Base-by-base conservation (phyloP, 805 yeast species). In the Starmerella scarabaei region DNA sequence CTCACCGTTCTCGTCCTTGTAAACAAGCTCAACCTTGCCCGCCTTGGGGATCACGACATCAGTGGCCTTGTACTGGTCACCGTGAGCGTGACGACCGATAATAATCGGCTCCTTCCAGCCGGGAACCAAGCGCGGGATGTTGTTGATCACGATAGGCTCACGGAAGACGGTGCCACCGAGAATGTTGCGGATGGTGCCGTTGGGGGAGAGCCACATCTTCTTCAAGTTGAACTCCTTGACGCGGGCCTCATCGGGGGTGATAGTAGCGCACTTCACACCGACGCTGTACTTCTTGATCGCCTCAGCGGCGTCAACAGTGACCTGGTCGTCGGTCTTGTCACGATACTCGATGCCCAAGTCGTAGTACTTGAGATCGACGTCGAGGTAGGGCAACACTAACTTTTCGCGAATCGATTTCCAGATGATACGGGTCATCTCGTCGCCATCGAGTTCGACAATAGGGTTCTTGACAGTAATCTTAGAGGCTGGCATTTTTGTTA, bases 121-220 rank as follows among this genome's bases (percentile, higher is more conserved):
- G 33, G 93, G 83, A 17, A 88, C 79, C 46, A 85, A 69, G 51
- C 94, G 69, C 41, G 97, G 97, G 54, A 88, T 80, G 52, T 73
- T 66, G 43, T 83, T 84, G 54, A 88, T 83, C 39, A 88, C 83
- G 60, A 88, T 88, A 47, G 96, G 94, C 65, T 86, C 97, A 57
- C 97, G 75, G 72, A 88, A 88, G 34, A 88, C 94, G 21, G 96
- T 88, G 44, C 97, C 97, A 37, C 95, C 95, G 45, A 88, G 68
- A 47, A 88, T 79, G 67, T 88, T 88, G 66, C 97, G 78, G 60
- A 88, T 82, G 37, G 97, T 88, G 45, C 97, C 97, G 64, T 88
- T 88, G 49, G 97, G 97, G 14, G 94, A 83, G 44, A 80, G 71
- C 96, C 96, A 88, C 97, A 88, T 88, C 62, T 85, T 80, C 67